phyloP scores from a whole-genome alignment of 2,329 filamentous ascomycete species.

The Neopestalotiopsis rosae region DNA sequence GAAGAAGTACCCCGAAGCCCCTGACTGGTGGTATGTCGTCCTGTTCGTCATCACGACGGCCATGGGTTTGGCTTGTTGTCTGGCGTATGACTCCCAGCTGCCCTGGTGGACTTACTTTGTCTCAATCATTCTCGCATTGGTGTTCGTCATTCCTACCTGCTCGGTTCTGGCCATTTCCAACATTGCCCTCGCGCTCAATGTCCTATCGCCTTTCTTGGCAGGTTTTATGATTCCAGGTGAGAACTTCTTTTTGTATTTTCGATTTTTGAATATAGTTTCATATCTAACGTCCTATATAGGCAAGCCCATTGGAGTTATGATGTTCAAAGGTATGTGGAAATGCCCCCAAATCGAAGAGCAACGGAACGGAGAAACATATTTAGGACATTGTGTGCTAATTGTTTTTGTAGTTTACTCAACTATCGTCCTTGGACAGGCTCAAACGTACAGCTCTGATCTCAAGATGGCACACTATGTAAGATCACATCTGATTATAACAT shows the following conservation, averaged over 20 bases:
- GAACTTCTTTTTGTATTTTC: no score
- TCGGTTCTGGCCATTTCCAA: conserved; percentile 58
- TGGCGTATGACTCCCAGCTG: conserved; percentile 54
- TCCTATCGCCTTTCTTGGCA: conserved; percentile 58
- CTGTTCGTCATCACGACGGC: conserved; percentile 52
- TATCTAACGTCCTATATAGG: no score
- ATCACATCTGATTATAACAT: not conserved
- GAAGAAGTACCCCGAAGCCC: conserved; percentile 56
- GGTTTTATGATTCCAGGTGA: conserved; percentile 64
- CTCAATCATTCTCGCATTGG: conserved; percentile 48
- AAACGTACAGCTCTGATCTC: conserved; percentile 39
- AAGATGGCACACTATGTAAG: conserved; percentile 41
- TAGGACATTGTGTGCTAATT: not conserved
- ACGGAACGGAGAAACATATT: not conserved
- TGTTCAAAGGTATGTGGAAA: conserved; percentile 49
- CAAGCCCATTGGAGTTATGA: conserved; percentile 58
- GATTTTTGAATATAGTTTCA: no score
- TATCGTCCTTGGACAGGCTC: conserved; percentile 42
- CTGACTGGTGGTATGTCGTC: conserved; percentile 59
- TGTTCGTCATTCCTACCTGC: conserved; percentile 52
- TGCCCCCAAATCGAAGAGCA: no score
- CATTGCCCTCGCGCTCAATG: conserved; percentile 55
- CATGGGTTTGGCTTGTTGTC: conserved; percentile 48
- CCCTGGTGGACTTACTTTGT: conserved; percentile 60
- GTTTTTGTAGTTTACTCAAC: conserved; percentile 43